Percentiles rank a stretch among this genome's conserved stretches.
phyloP scores from a whole-genome alignment of 345 rosid species.

The Rhizophora mangle region DNA sequence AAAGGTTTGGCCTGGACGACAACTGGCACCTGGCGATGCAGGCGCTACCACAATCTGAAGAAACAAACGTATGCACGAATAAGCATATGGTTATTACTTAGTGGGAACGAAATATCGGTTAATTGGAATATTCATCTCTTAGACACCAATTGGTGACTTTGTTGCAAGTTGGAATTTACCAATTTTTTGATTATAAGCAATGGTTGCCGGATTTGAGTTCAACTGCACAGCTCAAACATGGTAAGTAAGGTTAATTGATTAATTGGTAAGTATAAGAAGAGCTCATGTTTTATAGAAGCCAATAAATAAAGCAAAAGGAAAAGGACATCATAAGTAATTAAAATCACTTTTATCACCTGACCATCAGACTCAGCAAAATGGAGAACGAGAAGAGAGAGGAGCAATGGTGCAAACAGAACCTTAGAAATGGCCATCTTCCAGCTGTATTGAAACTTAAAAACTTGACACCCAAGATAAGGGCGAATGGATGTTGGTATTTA shows the following conservation, averaged over 20 bases:
- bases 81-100: too few relatives aligned
- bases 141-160: too few relatives aligned
- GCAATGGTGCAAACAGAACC: slow-evolving; percentile 42
- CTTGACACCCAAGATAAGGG: too few relatives aligned
- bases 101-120: too few relatives aligned
- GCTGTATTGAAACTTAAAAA: background rate
- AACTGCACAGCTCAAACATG: slow-evolving; percentile 2
- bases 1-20: slow-evolving; percentile 52
- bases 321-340: background rate
- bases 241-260: too few relatives aligned
- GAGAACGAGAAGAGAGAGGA: slow-evolving; percentile 50
- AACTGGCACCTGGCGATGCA: slow-evolving; percentile 56
- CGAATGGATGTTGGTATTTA: slow-evolving; percentile 14
- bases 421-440: slow-evolving; percentile 41
- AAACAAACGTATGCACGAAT: too few relatives aligned
- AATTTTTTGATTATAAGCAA: background rate
- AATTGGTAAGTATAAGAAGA: too few relatives aligned
- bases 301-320: too few relatives aligned
- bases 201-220: background rate
- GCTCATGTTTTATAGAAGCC: too few relatives aligned
- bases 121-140: too few relatives aligned
- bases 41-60: slow-evolving; percentile 52
- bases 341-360: slow-evolving; percentile 19
- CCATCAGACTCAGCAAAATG: slow-evolving; percentile 39
- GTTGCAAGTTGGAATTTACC: slow-evolving; percentile 11